Base-by-base conservation (phyloP, 768 basidiomycete genomes). In the Russula earlei region DNA sequence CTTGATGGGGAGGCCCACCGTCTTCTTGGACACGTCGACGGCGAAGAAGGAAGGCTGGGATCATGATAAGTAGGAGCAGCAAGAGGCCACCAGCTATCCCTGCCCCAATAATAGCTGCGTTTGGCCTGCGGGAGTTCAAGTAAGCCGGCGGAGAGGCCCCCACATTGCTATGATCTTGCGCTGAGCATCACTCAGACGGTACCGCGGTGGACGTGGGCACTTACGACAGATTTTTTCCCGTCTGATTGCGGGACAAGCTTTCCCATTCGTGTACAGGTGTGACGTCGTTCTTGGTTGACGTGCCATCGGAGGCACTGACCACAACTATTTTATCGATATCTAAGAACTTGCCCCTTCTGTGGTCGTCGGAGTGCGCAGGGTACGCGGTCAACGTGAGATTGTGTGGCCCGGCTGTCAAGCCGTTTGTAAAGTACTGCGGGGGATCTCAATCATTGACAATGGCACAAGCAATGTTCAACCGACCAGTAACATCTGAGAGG, bases 371-470 rank as follows among this genome's bases (percentile, higher is more conserved):
- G 6, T 59, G 49, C 14, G 31, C 11, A 25, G 68, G 62, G 55
- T 69, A 61, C 38, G 71, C 66, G 41, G 73, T 67, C 33, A 78
- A 57, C 1, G 66, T 68, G 20, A 80, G 54, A 19, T 64, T 68
- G 58, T 80, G 79, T 33, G 66, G 60, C 10, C 69, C 69, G 8
- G 69, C 36, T 27, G 70, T 72, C 19, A 79, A 65, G 52, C 69
- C 67, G 58, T 68, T 72, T 20, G 66, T 65, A 61, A 74, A 78
- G 59, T 72, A 78, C 78, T 54, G 48, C 70, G 40, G 3, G 44
- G 38, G 37, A 43, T 42, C n/a, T 55, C 41, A 55, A 33, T 46
- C 17, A 40, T 15, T 25, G 15, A 19, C 20, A 37, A 11, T 22
- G 38, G 45, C 29, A 25, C 60, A 49, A 42, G 10, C 31, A 41